These are phyloP conservation scores for Stephania japonica DNA, from an alignment of 164 flowering plant species.

Conservation along the genomic window DNA sequence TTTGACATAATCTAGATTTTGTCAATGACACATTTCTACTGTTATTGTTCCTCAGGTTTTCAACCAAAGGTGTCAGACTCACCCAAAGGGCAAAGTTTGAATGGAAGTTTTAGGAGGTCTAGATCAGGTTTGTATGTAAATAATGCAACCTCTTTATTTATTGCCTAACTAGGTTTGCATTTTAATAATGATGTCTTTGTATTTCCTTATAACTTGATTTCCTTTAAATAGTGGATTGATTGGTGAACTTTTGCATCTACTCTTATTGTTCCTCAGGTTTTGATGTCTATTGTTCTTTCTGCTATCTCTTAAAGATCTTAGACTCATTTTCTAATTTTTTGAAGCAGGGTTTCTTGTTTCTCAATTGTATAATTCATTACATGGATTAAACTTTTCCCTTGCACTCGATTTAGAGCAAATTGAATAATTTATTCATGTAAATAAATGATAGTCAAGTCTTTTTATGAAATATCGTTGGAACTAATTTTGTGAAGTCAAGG, in stretches of 20 bases:
- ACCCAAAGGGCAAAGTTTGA: slow-evolving; percentile 42
- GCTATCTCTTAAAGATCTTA: neutral
- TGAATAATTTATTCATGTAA: too few species aligned
- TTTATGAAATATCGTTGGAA: too few species aligned
- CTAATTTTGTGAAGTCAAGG: too few species aligned
- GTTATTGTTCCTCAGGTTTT: slow-evolving; percentile 27
- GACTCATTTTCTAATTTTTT: too few species aligned
- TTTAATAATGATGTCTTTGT: neutral
- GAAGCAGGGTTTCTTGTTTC: neutral
- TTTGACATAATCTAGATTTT: neutral
- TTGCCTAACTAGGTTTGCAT: slow-evolving; percentile 37
- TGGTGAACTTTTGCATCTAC: neutral
- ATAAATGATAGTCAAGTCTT: too few species aligned
- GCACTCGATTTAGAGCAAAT: too few species aligned
- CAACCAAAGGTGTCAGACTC: slow-evolving; percentile 37
- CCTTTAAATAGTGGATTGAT: neutral
- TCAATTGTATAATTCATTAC: too few species aligned
- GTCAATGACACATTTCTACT: neutral
- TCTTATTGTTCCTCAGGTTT: neutral
- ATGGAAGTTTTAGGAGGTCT: slow-evolving; percentile 61
- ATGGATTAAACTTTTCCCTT: too few species aligned
- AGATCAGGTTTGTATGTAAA: slow-evolving; percentile 43
- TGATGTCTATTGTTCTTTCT: neutral
- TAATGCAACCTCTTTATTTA: neutral
- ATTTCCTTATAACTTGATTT: neutral